These are phyloP conservation scores for Raphanus sativus DNA, from an alignment of 345 rosid species.

Conservation along the genomic window DNA sequence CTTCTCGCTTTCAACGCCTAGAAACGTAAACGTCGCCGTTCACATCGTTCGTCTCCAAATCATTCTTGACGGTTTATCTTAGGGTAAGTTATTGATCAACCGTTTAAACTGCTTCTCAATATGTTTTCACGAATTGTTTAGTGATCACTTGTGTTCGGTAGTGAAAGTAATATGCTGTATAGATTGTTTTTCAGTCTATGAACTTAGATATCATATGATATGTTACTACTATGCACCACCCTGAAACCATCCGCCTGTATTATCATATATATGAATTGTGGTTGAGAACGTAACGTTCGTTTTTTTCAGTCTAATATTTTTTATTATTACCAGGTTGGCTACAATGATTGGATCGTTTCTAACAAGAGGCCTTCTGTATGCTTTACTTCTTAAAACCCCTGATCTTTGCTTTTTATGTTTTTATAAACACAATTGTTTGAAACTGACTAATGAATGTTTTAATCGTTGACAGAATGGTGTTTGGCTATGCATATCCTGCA, in stretches of 20 bases:
- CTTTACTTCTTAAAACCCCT: neutral
- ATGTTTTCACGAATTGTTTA: neutral
- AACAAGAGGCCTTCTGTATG: constrained; percentile 57
- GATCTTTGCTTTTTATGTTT: neutral
- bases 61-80: neutral
- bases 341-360: constrained; percentile 57
- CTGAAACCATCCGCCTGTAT: neutral
- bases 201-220: neutral
- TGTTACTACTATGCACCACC: neutral
- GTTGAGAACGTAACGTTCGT: neutral
- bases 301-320: neutral
- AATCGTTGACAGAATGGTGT: constrained; percentile 47
- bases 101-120: neutral
- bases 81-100: neutral
- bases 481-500: constrained; percentile 83
- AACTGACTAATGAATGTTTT: neutral
- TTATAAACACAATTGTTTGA: neutral
- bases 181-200: neutral
- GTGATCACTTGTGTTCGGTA: neutral
- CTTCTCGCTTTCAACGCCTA: neutral
- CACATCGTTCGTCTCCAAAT: neutral
- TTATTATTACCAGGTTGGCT: constrained; percentile 15
- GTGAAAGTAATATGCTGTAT: neutral
- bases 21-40: neutral
- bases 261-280: neutral